Evolutionary conservation across 1,139 yeast species (phyloP), one percentile per base, ranked within the genome.

Genomic region (Suhomyces atakaporum): DNA sequence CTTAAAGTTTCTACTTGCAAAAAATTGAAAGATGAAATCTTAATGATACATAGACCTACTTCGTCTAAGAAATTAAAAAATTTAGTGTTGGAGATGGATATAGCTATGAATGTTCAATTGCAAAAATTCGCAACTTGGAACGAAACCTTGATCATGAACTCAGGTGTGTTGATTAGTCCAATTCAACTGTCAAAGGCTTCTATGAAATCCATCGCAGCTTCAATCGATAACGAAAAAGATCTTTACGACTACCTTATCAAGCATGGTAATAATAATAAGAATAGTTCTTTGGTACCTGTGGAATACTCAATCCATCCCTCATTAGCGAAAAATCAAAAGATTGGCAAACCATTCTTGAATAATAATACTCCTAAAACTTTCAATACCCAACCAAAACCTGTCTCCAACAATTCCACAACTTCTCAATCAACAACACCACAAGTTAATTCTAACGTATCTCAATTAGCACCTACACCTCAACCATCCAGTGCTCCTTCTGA

Each of bases 101-200:
- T 87, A 35, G 97, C 96, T 9, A 69, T 90, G 71, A 79, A 88
- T 44, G 79, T 89, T 35, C 97, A 90, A 60, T 68, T 92, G 41
- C 94, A 86, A 52, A 88, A 89, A 57, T 90, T 84, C 55, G 83
- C 97, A 5, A 85, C 92, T 25, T 84, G 89, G 73, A 78, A 81
- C 40, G 97, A 92, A 59, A 86, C 86, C 26, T 72, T 86, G 44
- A 75, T 87, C 20, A 76, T 92, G 66, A 89, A 90, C 52, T 75
- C 87, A 15, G 97, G 97, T 19, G 85, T 89, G 26, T 79, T 86
- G 42, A 73, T 90, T 7, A 69, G 84, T 35, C 97, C 97, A 2
- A 66, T 89, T 39, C 58, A 54, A 15, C 37, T 22, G 30, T 33
- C 40, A n/a, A 69, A 69, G 42, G 53, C 49, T 24, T 81, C 95